Percentiles rank a stretch among this genome's conserved stretches.
phyloP scores from a whole-genome alignment of 129 eudicot genomes.

The Kitagawia praeruptora region DNA sequence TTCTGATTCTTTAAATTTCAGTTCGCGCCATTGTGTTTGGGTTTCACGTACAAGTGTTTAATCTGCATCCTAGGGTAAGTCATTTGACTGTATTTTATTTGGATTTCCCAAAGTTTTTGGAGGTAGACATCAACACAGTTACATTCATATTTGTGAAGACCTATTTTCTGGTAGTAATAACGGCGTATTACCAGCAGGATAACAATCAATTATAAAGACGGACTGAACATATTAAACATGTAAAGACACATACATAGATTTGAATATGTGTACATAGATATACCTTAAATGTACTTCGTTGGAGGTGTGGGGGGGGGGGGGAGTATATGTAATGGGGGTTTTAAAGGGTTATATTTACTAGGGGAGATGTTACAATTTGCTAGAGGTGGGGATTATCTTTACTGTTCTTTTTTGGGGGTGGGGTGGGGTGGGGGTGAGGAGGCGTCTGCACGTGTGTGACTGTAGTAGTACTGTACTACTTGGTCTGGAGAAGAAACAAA shows the following conservation, averaged over 20 bases:
- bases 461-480: not conserved
- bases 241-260: not conserved
- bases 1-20: slow-evolving; percentile 3
- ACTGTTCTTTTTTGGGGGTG: not conserved
- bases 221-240: not conserved
- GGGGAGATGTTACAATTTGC: not conserved
- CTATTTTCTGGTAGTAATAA: not conserved
- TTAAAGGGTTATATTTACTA: not conserved
- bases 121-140: not conserved
- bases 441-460: not conserved
- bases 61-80: slow-evolving; percentile 25
- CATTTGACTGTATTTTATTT: not conserved
- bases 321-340: not conserved
- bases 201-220: not conserved
- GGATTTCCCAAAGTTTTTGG: not conserved
- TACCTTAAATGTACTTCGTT: not conserved
- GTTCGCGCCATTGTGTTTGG: slow-evolving; percentile 33
- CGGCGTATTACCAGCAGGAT: not conserved
- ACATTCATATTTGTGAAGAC: not conserved
- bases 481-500: not conserved
- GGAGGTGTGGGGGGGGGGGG: not conserved
- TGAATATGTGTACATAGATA: not conserved
- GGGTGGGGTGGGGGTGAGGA: too few relatives aligned
- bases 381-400: not conserved
- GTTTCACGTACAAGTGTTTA: slow-evolving; percentile 27